phyloP scores from a whole-genome alignment of 2,329 filamentous ascomycete genomes.

The Fusarium incarnatum region DNA sequence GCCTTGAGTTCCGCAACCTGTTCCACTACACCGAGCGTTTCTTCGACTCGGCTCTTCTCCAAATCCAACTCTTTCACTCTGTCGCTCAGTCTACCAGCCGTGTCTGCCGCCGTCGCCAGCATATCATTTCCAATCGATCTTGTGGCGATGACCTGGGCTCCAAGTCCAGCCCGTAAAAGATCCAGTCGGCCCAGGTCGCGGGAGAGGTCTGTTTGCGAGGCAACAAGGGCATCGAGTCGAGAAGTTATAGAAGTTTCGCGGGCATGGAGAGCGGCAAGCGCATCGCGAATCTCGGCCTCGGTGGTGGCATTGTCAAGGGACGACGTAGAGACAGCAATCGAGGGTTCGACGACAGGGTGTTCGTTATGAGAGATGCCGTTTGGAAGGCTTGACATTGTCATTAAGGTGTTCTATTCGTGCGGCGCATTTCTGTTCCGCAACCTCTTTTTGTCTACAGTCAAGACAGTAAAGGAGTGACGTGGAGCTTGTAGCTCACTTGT shows the following conservation, averaged over 20 bases:
- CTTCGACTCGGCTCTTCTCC: conserved; percentile 91
- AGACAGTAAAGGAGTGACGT: conserved; percentile 25
- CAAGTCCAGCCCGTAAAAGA: conserved; percentile 86
- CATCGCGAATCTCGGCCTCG: conserved; percentile 81
- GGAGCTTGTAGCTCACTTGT: conserved; percentile 25
- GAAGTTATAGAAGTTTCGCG: conserved; percentile 80
- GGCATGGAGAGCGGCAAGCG: conserved; percentile 78
- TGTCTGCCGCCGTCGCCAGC: conserved; percentile 86
- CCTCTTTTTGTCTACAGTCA: conserved; percentile 31
- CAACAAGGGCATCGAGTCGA: conserved; percentile 80
- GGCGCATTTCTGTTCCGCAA: conserved; percentile 57
- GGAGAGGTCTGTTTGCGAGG: conserved; percentile 86
- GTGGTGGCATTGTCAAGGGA: conserved; percentile 77
- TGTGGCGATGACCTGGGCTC: conserved; percentile 85
- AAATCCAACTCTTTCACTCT: conserved; percentile 89
- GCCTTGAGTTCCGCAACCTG: conserved; percentile 97
- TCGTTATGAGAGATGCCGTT: conserved; percentile 57
- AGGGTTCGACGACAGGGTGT: conserved; percentile 47
- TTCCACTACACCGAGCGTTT: conserved; percentile 91
- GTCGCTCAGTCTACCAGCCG: conserved; percentile 84
- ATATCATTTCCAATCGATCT: conserved; percentile 89
- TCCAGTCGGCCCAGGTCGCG: conserved; percentile 90
- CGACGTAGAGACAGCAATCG: conserved; percentile 33
- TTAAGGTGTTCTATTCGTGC: conserved; percentile 52
- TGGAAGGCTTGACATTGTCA: conserved; percentile 61